Evolutionary conservation across 768 basidiomycete species (phyloP).

Genomic region (Boletus reticuloceps): DNA sequence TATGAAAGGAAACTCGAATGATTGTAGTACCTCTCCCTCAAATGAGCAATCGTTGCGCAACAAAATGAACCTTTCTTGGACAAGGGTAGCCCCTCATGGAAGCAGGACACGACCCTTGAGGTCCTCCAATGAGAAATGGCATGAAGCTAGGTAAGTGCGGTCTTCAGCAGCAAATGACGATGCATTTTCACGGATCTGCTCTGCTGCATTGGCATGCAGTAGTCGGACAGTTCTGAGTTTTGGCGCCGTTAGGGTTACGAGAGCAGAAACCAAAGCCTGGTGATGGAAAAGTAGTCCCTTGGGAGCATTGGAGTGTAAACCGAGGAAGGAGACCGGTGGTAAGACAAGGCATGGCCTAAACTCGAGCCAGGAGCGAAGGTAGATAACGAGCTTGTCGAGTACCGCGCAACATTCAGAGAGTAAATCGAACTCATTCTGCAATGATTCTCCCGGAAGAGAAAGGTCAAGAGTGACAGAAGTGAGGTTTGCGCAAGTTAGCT

Average conservation of each 20-base stretch:
- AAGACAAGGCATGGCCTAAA: conserved; percentile 18
- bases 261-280: conserved; percentile 20
- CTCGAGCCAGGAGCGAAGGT: conserved; percentile 25
- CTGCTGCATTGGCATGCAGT: conserved; percentile 12
- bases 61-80: background rate
- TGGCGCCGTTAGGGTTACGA: conserved; percentile 19
- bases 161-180: conserved; percentile 8
- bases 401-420: conserved; percentile 23
- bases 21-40: background rate
- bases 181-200: conserved; percentile 12
- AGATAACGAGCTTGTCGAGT: conserved; percentile 26
- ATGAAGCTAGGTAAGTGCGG: conserved; percentile 2
- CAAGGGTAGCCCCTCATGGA: background rate
- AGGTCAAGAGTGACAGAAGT: conserved; percentile 28
- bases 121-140: conserved; percentile 23
- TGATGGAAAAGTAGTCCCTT: conserved; percentile 15
- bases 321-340: conserved; percentile 26
- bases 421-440: conserved; percentile 26
- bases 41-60: background rate
- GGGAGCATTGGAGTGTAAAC: conserved; percentile 19
- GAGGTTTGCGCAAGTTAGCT: conserved; percentile 23
- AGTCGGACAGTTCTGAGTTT: conserved; percentile 21
- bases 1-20: background rate
- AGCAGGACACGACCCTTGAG: conserved; percentile 16
- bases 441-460: conserved; percentile 20